These are phyloP conservation scores for Quercus gilva DNA, from an alignment of 306 rosid genomes.

Conservation along the genomic window DNA sequence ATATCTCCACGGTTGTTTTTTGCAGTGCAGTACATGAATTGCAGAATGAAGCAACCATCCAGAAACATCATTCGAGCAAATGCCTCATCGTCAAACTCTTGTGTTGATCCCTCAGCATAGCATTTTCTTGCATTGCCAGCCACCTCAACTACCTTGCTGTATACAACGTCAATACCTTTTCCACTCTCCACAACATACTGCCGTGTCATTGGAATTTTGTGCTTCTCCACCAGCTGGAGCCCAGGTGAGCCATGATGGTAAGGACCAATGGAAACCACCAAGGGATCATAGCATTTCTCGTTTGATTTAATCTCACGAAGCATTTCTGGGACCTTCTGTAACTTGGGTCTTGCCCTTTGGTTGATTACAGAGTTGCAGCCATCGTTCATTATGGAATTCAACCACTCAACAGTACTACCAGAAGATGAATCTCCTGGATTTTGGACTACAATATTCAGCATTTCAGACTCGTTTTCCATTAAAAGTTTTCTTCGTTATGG, in stretches of 20 bases:
- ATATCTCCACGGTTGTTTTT: fast-evolving
- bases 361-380: not conserved
- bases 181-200: not conserved
- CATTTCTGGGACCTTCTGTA: not conserved
- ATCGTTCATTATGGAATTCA: not conserved
- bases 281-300: not conserved
- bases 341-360: not conserved
- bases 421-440: not conserved
- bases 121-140: not conserved
- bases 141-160: not conserved
- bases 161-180: not conserved
- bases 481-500: not conserved
- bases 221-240: not conserved
- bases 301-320: not conserved
- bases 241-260: not conserved
- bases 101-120: not conserved
- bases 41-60: not conserved
- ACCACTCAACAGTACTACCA: not conserved
- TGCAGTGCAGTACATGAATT: not conserved
- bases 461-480: not conserved
- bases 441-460: not conserved
- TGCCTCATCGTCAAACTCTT: not conserved
- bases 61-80: not conserved
- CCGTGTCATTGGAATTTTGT: not conserved
- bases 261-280: not conserved